A percentile compares a stretch with the other conserved stretches of the same genome.
Conservation (phyloP, 2,329 filamentous ascomycete genomes). For the Xylaria sp. region DNA sequence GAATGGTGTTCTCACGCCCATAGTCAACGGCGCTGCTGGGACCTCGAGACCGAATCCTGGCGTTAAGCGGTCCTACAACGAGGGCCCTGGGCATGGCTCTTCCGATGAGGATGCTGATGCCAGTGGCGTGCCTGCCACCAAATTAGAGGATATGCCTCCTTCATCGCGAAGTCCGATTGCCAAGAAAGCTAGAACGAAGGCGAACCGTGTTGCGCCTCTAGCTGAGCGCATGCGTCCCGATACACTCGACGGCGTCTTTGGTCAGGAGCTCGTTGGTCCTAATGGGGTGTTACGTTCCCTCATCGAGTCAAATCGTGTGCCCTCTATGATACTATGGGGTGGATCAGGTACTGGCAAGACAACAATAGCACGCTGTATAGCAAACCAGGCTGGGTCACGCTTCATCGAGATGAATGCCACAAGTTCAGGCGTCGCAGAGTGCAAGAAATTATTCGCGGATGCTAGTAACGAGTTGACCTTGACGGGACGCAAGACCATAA, state of each 20-base stretch:
- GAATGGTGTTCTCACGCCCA: slow-evolving; percentile 49
- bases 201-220: slow-evolving; percentile 79
- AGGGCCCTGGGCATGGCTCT: slow-evolving; percentile 57
- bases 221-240: slow-evolving; percentile 93
- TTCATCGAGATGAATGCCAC: slow-evolving; percentile 98
- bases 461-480: slow-evolving; percentile 82
- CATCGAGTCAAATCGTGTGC: slow-evolving; percentile 86
- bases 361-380: slow-evolving; percentile 91
- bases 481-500: slow-evolving; percentile 90
- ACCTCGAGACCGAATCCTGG: slow-evolving; percentile 52
- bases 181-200: slow-evolving; percentile 78
- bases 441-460: slow-evolving; percentile 90
- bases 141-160: slow-evolving; percentile 39
- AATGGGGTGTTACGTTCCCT: slow-evolving; percentile 86
- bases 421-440: slow-evolving; percentile 85
- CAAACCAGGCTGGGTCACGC: slow-evolving; percentile 80
- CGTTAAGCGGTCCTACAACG: slow-evolving; percentile 65
- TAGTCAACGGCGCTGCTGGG: slow-evolving; percentile 50
- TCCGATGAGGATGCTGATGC: slow-evolving; percentile 40
- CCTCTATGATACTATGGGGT: slow-evolving; percentile 96
- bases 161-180: slow-evolving; percentile 55
- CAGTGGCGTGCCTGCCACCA: slow-evolving; percentile 38
- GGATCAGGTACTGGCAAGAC: slow-evolving; percentile 85
- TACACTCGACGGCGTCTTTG: slow-evolving; percentile 85
- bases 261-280: slow-evolving; percentile 89